phyloP scores from a whole-genome alignment of 1,284 basidiomycete species.

The Vanrija humicola region DNA sequence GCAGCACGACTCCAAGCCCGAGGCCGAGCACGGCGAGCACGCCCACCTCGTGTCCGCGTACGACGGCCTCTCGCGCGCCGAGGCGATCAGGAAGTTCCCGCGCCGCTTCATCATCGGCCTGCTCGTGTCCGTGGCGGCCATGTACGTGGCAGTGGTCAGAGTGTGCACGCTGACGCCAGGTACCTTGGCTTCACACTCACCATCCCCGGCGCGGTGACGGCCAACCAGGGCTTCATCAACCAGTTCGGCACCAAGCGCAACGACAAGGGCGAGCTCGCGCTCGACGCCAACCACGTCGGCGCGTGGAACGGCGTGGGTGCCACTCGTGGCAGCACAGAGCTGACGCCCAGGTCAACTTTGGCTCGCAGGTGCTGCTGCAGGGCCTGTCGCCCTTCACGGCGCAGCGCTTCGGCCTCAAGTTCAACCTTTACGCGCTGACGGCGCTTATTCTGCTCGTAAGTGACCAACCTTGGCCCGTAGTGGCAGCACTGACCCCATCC shows the following conservation, averaged over 20 bases:
- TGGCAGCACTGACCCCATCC: too few relatives aligned
- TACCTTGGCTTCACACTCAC: conserved; percentile 14
- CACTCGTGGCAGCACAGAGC: too few relatives aligned
- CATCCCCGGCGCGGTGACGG: conserved; percentile 6
- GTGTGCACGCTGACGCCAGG: background rate
- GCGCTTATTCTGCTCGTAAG: background rate
- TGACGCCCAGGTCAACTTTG: background rate
- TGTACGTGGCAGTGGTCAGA: background rate
- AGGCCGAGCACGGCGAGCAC: background rate
- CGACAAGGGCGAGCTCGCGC: background rate
- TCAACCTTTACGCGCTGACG: conserved; percentile 3
- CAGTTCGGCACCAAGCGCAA: conserved; percentile 2
- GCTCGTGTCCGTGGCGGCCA: conserved; percentile 8
- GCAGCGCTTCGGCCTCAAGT: background rate
- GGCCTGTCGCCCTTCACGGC: background rate
- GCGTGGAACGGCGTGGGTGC: conserved; percentile 1
- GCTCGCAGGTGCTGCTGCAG: background rate
- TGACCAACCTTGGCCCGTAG: too few relatives aligned
- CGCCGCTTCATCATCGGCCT: conserved; percentile 1
- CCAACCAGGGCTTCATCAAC: conserved; percentile 4
- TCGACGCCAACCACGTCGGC: conserved; percentile 3
- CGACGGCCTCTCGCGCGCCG: too few relatives aligned
- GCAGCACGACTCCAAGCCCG: background rate
- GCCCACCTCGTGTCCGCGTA: background rate
- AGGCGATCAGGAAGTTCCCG: background rate